Evolutionary conservation across 495 filamentous ascomycete genomes (phyloP).

Genomic region (Hypoxylon fuscum): DNA sequence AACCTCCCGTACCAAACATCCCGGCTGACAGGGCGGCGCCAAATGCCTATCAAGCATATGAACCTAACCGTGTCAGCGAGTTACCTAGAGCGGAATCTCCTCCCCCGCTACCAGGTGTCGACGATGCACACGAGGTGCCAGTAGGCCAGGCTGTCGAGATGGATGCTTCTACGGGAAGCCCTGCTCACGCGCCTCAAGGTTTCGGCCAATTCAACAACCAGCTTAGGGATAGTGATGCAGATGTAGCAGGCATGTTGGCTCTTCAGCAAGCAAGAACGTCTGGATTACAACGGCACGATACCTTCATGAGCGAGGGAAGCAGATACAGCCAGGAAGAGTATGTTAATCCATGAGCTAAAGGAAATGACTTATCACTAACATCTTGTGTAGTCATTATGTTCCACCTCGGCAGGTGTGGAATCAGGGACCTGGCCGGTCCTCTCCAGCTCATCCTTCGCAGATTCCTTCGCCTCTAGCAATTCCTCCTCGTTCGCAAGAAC

Average conservation of each 20-base stretch:
- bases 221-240: conserved; percentile 71
- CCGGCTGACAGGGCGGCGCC: conserved; percentile 32
- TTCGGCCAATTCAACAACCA: conserved; percentile 58
- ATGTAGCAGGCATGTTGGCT: conserved; percentile 73
- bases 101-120: conserved; percentile 67
- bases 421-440: conserved; percentile 56
- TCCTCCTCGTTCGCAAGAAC: conserved; percentile 53
- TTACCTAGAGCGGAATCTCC: conserved; percentile 68
- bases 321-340: conserved; percentile 79
- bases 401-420: conserved; percentile 70
- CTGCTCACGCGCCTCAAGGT: conserved; percentile 51
- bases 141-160: conserved; percentile 86
- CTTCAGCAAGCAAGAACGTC: conserved; percentile 67
- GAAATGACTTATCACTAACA: conserved; percentile 15
- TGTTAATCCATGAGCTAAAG: conserved; percentile 44
- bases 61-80: conserved; percentile 46
- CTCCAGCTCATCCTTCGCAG: conserved; percentile 37
- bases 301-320: conserved; percentile 68
- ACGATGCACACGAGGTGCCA: conserved; percentile 44
- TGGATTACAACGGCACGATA: conserved; percentile 49
- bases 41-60: conserved; percentile 53
- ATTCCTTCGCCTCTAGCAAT: conserved; percentile 50
- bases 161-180: conserved; percentile 71
- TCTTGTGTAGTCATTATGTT: conserved; percentile 64
- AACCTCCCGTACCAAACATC: conserved; percentile 44